Evolutionary conservation across 2,329 filamentous ascomycete species (phyloP).

Genomic region (Beauveria caledonica): DNA sequence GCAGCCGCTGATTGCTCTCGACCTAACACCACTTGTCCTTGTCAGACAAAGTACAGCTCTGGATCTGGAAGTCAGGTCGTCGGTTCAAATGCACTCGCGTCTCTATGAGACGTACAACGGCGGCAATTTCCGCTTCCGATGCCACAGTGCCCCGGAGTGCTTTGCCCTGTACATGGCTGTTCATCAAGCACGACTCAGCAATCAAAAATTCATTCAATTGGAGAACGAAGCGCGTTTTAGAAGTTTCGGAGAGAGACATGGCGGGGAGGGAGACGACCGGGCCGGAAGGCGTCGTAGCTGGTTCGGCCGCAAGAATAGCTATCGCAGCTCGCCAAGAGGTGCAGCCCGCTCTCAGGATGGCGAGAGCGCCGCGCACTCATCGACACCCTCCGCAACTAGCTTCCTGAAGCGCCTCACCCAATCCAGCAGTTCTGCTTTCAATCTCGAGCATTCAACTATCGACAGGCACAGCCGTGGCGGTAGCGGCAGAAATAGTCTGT

Average conservation of each 20-base stretch:
- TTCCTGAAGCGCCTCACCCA: constrained; percentile 73
- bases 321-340: constrained; percentile 53
- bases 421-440: constrained; percentile 64
- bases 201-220: constrained; percentile 72
- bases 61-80: constrained; percentile 89
- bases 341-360: constrained; percentile 64
- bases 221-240: constrained; percentile 61
- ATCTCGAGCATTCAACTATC: constrained; percentile 72
- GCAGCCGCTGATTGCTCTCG: constrained; percentile 56
- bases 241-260: constrained; percentile 56
- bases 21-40: constrained; percentile 85
- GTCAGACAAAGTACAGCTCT: constrained; percentile 85
- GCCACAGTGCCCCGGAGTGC: constrained; percentile 67
- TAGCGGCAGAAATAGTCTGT: constrained; percentile 49
- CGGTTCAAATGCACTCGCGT: constrained; percentile 63
- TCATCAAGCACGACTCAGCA: constrained; percentile 83
- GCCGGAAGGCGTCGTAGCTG: constrained; percentile 44
- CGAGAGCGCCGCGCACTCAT: constrained; percentile 54
- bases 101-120: constrained; percentile 55
- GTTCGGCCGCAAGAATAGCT: constrained; percentile 58
- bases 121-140: constrained; percentile 83
- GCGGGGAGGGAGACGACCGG: constrained; percentile 39
- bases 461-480: constrained; percentile 44
- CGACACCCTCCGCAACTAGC: constrained; percentile 61
- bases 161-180: constrained; percentile 77